Conservation (phyloP, 2,329 filamentous ascomycete genomes). For the Clarireedia monteithiana region DNA sequence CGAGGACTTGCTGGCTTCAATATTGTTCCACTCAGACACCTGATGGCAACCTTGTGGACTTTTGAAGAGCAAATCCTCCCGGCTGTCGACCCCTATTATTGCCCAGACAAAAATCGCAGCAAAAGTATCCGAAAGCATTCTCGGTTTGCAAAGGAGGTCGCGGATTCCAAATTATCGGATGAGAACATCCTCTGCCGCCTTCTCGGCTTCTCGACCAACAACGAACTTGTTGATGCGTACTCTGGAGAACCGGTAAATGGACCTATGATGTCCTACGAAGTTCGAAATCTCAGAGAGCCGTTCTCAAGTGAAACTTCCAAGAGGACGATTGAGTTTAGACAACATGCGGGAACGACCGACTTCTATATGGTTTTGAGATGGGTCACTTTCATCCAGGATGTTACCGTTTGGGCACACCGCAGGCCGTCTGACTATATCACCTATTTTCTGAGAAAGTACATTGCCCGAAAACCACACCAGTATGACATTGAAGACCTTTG, state of each 20-base stretch:
- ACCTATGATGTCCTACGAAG: background rate
- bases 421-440: too few species aligned
- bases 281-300: background rate
- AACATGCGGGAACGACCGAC: constrained; percentile 16
- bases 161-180: background rate
- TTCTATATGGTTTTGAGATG: constrained; percentile 7
- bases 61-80: constrained; percentile 24
- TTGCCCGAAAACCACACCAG: too few species aligned
- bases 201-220: background rate
- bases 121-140: background rate
- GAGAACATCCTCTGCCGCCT: background rate
- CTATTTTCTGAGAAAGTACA: too few species aligned
- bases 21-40: constrained; percentile 21
- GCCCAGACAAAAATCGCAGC: background rate
- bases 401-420: background rate
- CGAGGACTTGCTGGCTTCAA: constrained; percentile 18
- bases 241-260: rapidly evolving
- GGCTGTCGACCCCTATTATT: constrained; percentile 16
- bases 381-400: background rate
- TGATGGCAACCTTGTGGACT: constrained; percentile 21
- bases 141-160: background rate
- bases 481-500: too few species aligned
- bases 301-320: background rate
- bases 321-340: constrained; percentile 18
- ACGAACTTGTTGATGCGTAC: background rate